Conservation (phyloP, 345 rosid genomes). For the Heritiera fomes region DNA sequence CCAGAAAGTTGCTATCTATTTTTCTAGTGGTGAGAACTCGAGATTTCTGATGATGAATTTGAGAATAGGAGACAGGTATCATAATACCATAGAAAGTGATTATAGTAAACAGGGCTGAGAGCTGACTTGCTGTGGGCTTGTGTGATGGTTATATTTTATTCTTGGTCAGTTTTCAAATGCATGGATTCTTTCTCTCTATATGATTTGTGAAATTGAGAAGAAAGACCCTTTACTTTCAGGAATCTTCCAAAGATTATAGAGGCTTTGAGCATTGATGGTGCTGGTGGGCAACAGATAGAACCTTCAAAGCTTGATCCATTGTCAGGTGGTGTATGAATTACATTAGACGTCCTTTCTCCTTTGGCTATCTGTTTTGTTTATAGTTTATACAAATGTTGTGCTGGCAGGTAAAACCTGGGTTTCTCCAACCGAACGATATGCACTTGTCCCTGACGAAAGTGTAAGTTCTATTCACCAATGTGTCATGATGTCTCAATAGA, state of each 20-base stretch:
- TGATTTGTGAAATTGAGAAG: not conserved
- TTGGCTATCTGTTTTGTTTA: not conserved
- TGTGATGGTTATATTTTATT: not conserved
- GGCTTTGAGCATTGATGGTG: conserved; percentile 78
- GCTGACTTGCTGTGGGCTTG: not conserved
- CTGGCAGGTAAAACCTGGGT: conserved; percentile 84
- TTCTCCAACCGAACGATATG: conserved; percentile 86
- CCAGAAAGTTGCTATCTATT: not conserved
- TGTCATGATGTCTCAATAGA: no score
- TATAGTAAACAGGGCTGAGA: not conserved
- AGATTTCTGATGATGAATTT: not conserved
- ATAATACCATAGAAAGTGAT: not conserved
- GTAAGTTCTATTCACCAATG: conserved; percentile 40
- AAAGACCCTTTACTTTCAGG: conserved; percentile 39
- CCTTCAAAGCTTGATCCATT: conserved; percentile 64
- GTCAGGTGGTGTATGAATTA: conserved; percentile 49
- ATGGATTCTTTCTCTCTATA: not conserved
- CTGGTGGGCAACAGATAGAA: conserved; percentile 70
- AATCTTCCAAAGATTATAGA: conserved; percentile 75
- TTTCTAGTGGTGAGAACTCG: not conserved
- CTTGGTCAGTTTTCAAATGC: not conserved
- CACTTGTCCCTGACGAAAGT: conserved; percentile 84
- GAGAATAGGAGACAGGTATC: conserved; percentile 8
- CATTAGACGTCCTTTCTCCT: not conserved
- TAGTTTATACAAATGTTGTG: not conserved